Conservation (phyloP, 192 early-diverging fungal species). For the Backusella liffmaniae region DNA sequence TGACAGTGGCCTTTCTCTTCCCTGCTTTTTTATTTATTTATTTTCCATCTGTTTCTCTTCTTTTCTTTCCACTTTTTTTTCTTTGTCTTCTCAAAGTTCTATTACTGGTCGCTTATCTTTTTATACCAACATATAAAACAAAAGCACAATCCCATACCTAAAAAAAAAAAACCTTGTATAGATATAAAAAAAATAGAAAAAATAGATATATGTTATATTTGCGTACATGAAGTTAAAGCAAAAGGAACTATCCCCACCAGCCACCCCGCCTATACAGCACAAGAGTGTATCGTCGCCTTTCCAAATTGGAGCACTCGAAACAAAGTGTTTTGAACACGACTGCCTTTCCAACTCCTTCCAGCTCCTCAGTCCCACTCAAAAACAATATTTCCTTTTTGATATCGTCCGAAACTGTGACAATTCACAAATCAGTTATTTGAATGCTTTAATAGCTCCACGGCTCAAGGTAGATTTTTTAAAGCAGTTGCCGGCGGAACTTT, state of each 20-base stretch:
- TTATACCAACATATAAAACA: background rate
- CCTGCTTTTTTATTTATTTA: background rate
- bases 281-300: constrained; percentile 12
- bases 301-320: constrained; percentile 5
- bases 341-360: constrained; percentile 36
- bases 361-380: constrained; percentile 29
- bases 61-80: background rate
- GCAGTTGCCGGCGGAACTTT: constrained; percentile 70
- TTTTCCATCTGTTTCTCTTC: background rate
- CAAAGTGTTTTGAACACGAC: constrained; percentile 12
- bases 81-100: background rate
- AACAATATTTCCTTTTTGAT: constrained; percentile 41
- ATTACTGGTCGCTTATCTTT: background rate
- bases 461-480: constrained; percentile 91
- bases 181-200: background rate
- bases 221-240: background rate
- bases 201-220: background rate
- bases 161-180: background rate
- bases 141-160: background rate
- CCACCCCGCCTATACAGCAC: constrained; percentile 28
- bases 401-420: constrained; percentile 48
- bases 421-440: constrained; percentile 47
- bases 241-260: constrained; percentile 37
- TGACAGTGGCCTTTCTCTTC: background rate
- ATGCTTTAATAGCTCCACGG: constrained; percentile 49